Conservation (phyloP, 495 filamentous ascomycete genomes). For the Aspergillus funiculosus region DNA sequence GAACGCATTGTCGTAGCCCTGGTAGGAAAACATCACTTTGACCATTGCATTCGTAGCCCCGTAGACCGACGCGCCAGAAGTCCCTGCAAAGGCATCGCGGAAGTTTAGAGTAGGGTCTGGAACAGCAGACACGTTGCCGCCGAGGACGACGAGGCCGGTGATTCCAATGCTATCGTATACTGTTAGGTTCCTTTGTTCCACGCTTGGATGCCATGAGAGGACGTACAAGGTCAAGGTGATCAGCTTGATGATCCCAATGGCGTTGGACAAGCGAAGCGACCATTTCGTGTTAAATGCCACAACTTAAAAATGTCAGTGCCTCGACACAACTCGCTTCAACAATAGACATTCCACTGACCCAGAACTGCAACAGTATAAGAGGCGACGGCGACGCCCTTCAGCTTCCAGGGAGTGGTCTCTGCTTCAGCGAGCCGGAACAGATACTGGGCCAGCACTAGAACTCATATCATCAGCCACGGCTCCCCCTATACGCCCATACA, state of each 20-base stretch:
- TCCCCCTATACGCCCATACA: constrained; percentile 5
- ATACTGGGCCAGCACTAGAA: constrained; percentile 47
- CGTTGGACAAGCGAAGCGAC: constrained; percentile 50
- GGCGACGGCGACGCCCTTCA: constrained; percentile 58
- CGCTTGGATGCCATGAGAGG: background rate
- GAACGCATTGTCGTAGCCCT: constrained; percentile 58
- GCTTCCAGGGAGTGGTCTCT: constrained; percentile 48
- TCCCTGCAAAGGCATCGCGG: constrained; percentile 50
- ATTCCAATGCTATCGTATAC: constrained; percentile 40
- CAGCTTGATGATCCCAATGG: constrained; percentile 51
- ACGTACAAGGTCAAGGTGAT: constrained; percentile 50
- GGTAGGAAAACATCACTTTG: constrained; percentile 59
- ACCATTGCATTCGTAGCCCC: constrained; percentile 55
- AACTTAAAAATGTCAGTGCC: constrained; percentile 26
- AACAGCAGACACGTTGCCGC: constrained; percentile 48
- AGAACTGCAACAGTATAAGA: constrained; percentile 51
- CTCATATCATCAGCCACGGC: background rate
- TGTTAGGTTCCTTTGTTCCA: background rate
- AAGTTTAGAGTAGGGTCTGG: constrained; percentile 54
- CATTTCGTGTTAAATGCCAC: constrained; percentile 50
- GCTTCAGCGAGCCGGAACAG: constrained; percentile 45
- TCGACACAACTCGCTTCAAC: background rate
- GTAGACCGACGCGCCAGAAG: constrained; percentile 43
- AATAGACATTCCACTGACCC: constrained; percentile 11
- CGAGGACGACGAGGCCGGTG: constrained; percentile 55